Conservation (phyloP, 1,139 yeast species). For the Debaryomyces robertsiae region DNA sequence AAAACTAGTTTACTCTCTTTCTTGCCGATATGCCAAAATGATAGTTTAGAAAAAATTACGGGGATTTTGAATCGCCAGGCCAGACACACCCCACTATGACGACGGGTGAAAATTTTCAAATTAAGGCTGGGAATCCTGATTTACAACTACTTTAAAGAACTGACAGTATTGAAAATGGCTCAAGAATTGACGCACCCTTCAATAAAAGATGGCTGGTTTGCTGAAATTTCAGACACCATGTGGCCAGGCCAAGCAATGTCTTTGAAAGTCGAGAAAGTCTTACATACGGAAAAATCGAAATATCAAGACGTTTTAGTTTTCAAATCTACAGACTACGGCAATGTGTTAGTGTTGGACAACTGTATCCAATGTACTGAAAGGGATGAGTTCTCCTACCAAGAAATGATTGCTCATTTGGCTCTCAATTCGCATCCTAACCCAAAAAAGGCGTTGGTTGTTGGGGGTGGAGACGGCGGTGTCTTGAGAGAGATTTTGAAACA, state of each 20-base stretch:
- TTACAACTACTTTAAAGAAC: too few species aligned
- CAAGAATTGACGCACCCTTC: constrained; percentile 68
- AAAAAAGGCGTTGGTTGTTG: constrained; percentile 84
- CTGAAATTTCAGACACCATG: constrained; percentile 82
- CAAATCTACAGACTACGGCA: constrained; percentile 86
- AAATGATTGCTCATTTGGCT: constrained; percentile 91
- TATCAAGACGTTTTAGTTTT: constrained; percentile 90
- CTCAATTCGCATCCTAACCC: constrained; percentile 90
- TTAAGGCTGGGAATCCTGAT: too few species aligned
- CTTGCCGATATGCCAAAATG: too few species aligned
- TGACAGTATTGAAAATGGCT: constrained; percentile 18
- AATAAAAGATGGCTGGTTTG: constrained; percentile 86
- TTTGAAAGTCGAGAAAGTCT: constrained; percentile 75
- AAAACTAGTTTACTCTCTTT: too few species aligned
- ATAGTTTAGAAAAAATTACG: too few species aligned
- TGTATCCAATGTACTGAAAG: constrained; percentile 93
- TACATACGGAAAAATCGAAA: constrained; percentile 78
- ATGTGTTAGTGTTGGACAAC: constrained; percentile 87
- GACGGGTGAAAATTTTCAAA: too few species aligned
- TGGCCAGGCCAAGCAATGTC: constrained; percentile 98
- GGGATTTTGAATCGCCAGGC: too few species aligned
- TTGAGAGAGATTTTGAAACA: constrained; percentile 91
- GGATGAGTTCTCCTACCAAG: constrained; percentile 94
- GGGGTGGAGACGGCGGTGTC: constrained; percentile 98
- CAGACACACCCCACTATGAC: too few species aligned